phyloP scores from a whole-genome alignment of 148 eudicot genomes.

The Dianthus caryophyllus region DNA sequence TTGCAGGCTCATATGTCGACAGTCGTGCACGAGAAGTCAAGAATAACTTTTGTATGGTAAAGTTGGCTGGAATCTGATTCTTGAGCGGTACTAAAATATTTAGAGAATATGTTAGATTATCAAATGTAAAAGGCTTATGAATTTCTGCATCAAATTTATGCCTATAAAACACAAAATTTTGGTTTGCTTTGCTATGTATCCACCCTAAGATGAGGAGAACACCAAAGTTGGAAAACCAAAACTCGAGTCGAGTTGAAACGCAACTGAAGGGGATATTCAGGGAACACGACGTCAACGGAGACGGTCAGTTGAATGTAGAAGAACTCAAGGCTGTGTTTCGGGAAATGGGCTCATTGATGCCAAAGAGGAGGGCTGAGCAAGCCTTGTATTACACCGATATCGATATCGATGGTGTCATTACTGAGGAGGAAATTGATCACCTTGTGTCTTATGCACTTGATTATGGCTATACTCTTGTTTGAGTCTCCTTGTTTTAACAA shows the following conservation, averaged over 20 bases:
- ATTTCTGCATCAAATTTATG: not conserved
- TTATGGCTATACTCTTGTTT: conserved; percentile 29
- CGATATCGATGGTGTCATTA: conserved; percentile 25
- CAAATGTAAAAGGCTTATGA: not conserved
- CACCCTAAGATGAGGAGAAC: not conserved
- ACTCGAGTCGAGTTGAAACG: conserved; percentile 16
- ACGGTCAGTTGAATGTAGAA: conserved; percentile 27
- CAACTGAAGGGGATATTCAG: conserved; percentile 20
- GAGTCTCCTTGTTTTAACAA: not conserved
- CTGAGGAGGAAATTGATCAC: conserved; percentile 29
- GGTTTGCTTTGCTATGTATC: not conserved
- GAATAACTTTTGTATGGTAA: not conserved
- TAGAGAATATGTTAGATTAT: not conserved
- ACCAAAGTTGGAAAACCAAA: not conserved
- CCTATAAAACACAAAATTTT: not conserved
- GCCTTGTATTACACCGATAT: conserved; percentile 26
- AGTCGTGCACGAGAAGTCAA: too few species aligned
- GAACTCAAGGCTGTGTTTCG: conserved; percentile 29
- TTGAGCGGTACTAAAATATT: not conserved
- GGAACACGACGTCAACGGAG: conserved; percentile 25
- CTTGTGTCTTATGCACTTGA: conserved; percentile 32
- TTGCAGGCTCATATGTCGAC: too few species aligned
- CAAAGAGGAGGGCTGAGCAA: conserved; percentile 21
- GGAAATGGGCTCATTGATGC: conserved; percentile 19
- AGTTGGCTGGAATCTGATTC: conserved; percentile 14